Evolutionary conservation across 331 rosid genomes (phyloP), one percentile per base, ranked within the genome.

Genomic region (Telfairia occidentalis): DNA sequence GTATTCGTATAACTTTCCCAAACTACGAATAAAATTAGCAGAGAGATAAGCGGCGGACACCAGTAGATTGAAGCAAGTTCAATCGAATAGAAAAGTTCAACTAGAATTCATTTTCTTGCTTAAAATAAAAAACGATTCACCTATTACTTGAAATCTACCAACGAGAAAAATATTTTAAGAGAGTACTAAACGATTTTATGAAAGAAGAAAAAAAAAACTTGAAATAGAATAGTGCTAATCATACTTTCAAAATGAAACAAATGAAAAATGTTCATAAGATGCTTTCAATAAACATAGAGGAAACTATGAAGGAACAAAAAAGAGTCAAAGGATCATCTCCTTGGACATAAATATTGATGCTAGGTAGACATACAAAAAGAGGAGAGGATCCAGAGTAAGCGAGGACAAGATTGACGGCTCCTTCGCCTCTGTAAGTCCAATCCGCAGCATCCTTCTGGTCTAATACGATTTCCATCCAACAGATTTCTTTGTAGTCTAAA

Each of bases 381-480:
- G 96, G 84, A 79, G 87, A 86, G 28, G 90, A 89, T 70, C 97
- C 96, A 18, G 61, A 67, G 77, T 90, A 90, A 37, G 93, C 84
- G 13, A 95, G 93, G 73, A 90, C 96, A 43, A 92, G 82, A 78
- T 92, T 95, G 16, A 87, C 92, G 67, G 97, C 97, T 81, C 97
- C 99, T 90, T 95, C 97, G 79, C 99, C 97, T 83, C 90, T 86
- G 83, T 90, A 90, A 78, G 65, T 82, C 96, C 93, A 90, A 35
- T 87, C 85, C 78, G 43, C 82, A 37, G 92, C 90, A 19, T 90
- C 88, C 13, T 81, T 76, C 50, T 77, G 53, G 24, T 76, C 80
- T 32, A 92, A 72, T 78, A 76, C 57, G 59, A 80, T 57, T 82
- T 80, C 90, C 97, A 87, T 91, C 67, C 63, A 69, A 58, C 48